Conservation (phyloP, 2,329 filamentous ascomycete genomes). For the Decorospora gaudefroyi region DNA sequence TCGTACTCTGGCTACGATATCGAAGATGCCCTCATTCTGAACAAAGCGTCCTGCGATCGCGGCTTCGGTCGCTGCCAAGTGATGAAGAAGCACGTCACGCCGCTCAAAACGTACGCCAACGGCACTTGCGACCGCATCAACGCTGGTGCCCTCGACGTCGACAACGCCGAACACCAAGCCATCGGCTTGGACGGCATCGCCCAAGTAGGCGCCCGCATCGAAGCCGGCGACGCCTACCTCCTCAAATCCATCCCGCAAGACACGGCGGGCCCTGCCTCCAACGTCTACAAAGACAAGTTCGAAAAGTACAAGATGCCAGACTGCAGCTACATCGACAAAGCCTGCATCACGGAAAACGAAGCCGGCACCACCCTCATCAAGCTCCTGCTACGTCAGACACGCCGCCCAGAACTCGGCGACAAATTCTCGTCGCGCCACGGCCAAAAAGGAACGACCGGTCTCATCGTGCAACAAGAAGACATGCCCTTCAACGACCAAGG, state of each 20-base stretch:
- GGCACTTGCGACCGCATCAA: conserved; percentile 65
- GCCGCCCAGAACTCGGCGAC: conserved; percentile 91
- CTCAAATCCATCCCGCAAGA: conserved; percentile 87
- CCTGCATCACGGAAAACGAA: conserved; percentile 89
- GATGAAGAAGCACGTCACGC: conserved; percentile 90
- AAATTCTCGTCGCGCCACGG: conserved; percentile 99
- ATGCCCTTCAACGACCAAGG: conserved; percentile 93
- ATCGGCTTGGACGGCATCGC: conserved; percentile 88
- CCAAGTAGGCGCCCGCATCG: conserved; percentile 79
- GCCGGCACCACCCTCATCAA: conserved; percentile 85
- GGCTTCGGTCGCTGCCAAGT: conserved; percentile 97
- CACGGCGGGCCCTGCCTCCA: conserved; percentile 69
- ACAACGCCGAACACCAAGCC: conserved; percentile 64
- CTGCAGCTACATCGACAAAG: conserved; percentile 90
- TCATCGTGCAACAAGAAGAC: conserved; percentile 95
- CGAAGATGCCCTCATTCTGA: conserved; percentile 93
- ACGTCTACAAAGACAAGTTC: conserved; percentile 67
- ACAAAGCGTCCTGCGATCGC: conserved; percentile 92
- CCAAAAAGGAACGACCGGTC: conserved; percentile 95
- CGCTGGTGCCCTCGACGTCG: conserved; percentile 48
- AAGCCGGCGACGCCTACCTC: conserved; percentile 81
- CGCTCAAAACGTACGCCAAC: conserved; percentile 87
- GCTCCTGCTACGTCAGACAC: conserved; percentile 93
- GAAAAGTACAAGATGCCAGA: conserved; percentile 83
- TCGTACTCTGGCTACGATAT: conserved; percentile 99